A percentile compares a stretch with the other conserved stretches of the same genome.
Evolutionary conservation across 345 rosid genomes (phyloP).

Genomic region (Eutrema heterophyllum): DNA sequence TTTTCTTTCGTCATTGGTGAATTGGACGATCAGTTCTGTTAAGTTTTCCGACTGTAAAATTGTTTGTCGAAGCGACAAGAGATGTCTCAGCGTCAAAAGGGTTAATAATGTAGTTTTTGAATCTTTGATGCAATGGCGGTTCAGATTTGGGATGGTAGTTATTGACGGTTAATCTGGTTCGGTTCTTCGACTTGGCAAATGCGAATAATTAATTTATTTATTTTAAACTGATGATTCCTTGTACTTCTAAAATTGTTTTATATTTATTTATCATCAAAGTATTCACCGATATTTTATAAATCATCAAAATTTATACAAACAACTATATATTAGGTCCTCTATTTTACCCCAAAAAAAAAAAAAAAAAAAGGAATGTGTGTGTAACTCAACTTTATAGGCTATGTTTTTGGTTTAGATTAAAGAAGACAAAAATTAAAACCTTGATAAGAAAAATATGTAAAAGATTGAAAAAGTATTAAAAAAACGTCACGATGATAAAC

Average conservation of each 20-base stretch:
- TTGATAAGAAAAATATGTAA: background rate
- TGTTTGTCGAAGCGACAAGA: constrained; percentile 10
- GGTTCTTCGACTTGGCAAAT: background rate
- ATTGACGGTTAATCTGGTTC: constrained; percentile 2
- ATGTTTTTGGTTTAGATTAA: background rate
- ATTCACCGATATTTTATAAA: background rate
- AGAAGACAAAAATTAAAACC: too few relatives aligned
- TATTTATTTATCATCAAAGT: background rate
- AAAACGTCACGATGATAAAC: background rate
- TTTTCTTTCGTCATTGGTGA: constrained; percentile 24
- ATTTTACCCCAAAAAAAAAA: too few relatives aligned
- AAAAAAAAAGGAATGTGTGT: too few relatives aligned
- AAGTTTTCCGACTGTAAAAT: background rate
- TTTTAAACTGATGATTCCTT: background rate
- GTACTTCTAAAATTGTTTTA: background rate
- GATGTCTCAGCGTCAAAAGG: background rate
- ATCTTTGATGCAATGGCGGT: constrained; percentile 6
- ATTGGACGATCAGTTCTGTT: background rate
- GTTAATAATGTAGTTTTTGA: background rate
- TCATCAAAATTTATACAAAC: too few relatives aligned
- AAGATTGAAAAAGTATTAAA: background rate
- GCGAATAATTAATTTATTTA: background rate
- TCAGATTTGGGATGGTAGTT: background rate
- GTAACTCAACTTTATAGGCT: background rate
- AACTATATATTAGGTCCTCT: too few relatives aligned